These are phyloP conservation scores for Wallacemonas sp. DNA, from an alignment of 208 protist species.

Conservation along the genomic window DNA sequence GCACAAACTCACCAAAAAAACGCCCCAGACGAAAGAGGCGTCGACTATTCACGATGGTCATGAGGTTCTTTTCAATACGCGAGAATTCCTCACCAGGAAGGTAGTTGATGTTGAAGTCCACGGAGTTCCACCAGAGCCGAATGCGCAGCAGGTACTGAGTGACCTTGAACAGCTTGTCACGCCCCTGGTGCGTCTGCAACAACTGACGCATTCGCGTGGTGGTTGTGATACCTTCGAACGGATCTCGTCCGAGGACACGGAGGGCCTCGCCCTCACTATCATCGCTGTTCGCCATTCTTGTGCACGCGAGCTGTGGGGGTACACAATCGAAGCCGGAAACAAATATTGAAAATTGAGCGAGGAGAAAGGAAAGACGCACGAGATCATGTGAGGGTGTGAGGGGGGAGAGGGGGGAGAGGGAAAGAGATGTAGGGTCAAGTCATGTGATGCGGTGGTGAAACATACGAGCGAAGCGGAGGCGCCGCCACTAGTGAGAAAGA, in stretches of 20 bases:
- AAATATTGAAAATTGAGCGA: too few species aligned
- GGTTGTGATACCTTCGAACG: constrained; percentile 83
- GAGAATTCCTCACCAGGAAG: constrained; percentile 78
- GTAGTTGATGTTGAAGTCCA: constrained; percentile 81
- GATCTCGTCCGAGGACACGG: constrained; percentile 80
- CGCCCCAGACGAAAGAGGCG: constrained; percentile 86
- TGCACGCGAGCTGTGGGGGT: too few species aligned
- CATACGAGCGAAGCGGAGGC: too few species aligned
- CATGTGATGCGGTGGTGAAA: too few species aligned
- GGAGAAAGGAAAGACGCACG: too few species aligned
- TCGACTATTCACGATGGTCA: constrained; percentile 91
- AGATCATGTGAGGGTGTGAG: too few species aligned
- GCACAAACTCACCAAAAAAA: constrained; percentile 90
- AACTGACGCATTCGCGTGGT: constrained; percentile 88
- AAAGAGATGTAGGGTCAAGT: neutral
- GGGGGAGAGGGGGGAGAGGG: constrained; percentile 4
- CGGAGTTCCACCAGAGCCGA: constrained; percentile 74
- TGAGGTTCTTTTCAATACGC: constrained; percentile 78
- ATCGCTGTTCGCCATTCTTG: constrained; percentile 25
- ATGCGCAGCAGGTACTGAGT: constrained; percentile 87
- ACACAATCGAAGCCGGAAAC: too few species aligned
- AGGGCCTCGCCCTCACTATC: constrained; percentile 52
- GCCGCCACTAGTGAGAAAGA: too few species aligned
- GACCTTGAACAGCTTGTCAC: constrained; percentile 92
- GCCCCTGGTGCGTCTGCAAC: constrained; percentile 89